A percentile compares a stretch with the other conserved stretches of the same genome.
Conservation (phyloP, 805 yeast species). For the Cyberlindnera bimundalis region DNA sequence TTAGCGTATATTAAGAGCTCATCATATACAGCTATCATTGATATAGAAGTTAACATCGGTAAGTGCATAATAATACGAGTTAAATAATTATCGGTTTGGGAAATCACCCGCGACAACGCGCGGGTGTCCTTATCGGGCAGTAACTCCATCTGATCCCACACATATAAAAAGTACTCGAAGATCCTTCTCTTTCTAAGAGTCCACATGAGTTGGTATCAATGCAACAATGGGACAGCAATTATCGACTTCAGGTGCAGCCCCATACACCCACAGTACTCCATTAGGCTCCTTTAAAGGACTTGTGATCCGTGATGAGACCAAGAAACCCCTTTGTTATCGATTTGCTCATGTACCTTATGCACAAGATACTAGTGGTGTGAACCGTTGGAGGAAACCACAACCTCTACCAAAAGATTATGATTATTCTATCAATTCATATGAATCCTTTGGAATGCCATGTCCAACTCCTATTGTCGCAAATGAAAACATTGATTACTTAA, state of each 20-base stretch:
- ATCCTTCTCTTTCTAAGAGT: background rate
- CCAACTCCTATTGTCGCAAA: slow-evolving; percentile 30
- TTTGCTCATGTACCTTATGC: slow-evolving; percentile 33
- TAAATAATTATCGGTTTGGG: no score
- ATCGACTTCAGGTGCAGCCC: slow-evolving; percentile 7
- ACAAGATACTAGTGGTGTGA: slow-evolving; percentile 29
- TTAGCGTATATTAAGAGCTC: no score
- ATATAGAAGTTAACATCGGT: no score
- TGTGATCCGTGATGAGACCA: slow-evolving; percentile 2
- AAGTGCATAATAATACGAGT: no score
- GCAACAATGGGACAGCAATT: slow-evolving; percentile 11
- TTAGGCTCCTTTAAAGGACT: slow-evolving; percentile 8
- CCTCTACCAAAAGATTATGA: slow-evolving; percentile 32
- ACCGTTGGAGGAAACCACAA: slow-evolving; percentile 34
- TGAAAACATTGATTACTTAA: slow-evolving; percentile 10
- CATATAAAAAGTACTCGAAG: background rate
- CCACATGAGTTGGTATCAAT: background rate
- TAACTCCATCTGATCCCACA: no score
- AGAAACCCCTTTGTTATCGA: slow-evolving; percentile 18
- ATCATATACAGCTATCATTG: no score
- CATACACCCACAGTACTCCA: slow-evolving; percentile 2
- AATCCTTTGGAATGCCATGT: slow-evolving; percentile 35
- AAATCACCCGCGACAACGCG: no score
- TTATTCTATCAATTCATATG: slow-evolving; percentile 33
- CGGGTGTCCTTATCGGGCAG: no score